Evolutionary conservation across 768 basidiomycete species (phyloP).

Genomic region (Tylopilus balloui): DNA sequence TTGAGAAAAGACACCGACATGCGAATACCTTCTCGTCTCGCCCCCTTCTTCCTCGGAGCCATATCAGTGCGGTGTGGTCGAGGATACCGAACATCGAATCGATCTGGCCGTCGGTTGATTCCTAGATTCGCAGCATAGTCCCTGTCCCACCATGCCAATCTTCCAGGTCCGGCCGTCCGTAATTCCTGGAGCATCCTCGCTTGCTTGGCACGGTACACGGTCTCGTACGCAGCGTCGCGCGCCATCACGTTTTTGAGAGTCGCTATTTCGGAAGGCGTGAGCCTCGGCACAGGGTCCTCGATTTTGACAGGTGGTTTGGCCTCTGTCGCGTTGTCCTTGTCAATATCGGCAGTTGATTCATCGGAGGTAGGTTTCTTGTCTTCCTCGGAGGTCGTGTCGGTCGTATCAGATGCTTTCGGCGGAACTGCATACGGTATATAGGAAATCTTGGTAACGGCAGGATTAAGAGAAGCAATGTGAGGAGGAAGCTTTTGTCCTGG

Average conservation of each 20-base stretch:
- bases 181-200: constrained; percentile 50
- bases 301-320: constrained; percentile 10
- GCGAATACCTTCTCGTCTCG: constrained; percentile 64
- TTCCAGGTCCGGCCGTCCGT: constrained; percentile 37
- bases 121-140: constrained; percentile 37
- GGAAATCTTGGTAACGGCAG: constrained; percentile 29
- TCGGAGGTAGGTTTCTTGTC: constrained; percentile 22
- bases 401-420: constrained; percentile 15
- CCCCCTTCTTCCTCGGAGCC: constrained; percentile 45
- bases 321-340: constrained; percentile 20
- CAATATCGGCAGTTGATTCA: constrained; percentile 7
- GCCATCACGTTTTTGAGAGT: constrained; percentile 35
- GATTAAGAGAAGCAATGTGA: constrained; percentile 31
- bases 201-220: constrained; percentile 44
- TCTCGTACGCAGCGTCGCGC: constrained; percentile 45
- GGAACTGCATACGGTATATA: constrained; percentile 25
- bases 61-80: constrained; percentile 38
- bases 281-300: constrained; percentile 22
- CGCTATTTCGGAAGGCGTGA: constrained; percentile 33
- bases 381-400: constrained; percentile 18
- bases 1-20: constrained; percentile 52
- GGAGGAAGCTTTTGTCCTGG: constrained; percentile 31
- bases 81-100: constrained; percentile 56
- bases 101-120: constrained; percentile 28
- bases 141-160: constrained; percentile 62